Conservation (phyloP, 768 basidiomycete genomes). For the Pulveroboletus sp. region DNA sequence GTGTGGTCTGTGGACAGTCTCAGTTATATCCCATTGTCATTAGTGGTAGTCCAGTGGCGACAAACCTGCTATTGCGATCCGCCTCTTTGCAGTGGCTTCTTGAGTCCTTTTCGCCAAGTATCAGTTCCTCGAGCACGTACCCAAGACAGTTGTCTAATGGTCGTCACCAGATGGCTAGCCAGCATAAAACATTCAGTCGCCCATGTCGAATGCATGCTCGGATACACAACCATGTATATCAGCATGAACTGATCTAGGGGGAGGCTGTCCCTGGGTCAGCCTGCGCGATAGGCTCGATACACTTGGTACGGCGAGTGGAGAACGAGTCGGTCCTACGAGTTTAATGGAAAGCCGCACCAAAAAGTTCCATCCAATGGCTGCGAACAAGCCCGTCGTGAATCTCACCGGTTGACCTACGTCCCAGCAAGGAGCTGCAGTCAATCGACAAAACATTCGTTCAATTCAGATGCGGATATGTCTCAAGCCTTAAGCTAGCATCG, state of each 20-base stretch:
- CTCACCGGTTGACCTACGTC: background rate
- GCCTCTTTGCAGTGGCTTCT: slow-evolving; percentile 31
- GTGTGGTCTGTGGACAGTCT: too few species aligned
- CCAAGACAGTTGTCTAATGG: slow-evolving; percentile 15
- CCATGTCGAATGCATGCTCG: background rate
- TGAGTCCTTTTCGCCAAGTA: slow-evolving; percentile 1
- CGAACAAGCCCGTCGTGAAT: background rate
- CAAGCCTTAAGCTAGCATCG: background rate
- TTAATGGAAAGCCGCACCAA: background rate
- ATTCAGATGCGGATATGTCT: background rate
- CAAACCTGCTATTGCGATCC: slow-evolving; percentile 13
- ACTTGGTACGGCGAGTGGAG: background rate
- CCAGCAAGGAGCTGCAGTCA: background rate
- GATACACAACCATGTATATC: background rate
- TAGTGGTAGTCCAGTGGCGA: too few species aligned
- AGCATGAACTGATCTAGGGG: background rate
- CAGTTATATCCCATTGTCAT: too few species aligned
- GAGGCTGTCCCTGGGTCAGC: background rate
- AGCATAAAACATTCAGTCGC: background rate
- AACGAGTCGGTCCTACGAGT: background rate
- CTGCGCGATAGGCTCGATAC: background rate
- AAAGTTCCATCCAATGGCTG: background rate
- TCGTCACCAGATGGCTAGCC: background rate
- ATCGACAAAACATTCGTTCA: background rate
- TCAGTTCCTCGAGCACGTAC: slow-evolving; percentile 32